These are phyloP conservation scores for Linum tenue DNA, from an alignment of 345 rosid species.

Conservation along the genomic window DNA sequence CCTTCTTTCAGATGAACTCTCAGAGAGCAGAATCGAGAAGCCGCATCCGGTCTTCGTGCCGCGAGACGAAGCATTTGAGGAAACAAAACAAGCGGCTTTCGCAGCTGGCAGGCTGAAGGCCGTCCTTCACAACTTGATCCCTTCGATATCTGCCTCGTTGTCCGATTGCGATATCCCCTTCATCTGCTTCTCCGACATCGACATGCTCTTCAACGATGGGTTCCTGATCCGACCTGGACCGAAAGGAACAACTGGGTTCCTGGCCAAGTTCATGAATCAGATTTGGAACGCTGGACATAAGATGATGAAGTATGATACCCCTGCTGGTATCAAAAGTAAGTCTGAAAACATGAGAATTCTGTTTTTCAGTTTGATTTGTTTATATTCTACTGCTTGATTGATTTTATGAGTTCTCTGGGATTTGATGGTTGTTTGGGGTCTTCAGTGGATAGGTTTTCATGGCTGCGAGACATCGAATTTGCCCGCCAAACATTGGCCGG, in stretches of 20 bases:
- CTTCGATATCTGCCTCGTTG: slow-evolving; percentile 67
- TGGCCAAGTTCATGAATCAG: slow-evolving; percentile 35
- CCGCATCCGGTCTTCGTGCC: slow-evolving; percentile 84
- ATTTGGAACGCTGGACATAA: slow-evolving; percentile 44
- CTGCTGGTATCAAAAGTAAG: slow-evolving; percentile 65
- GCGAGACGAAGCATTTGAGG: slow-evolving; percentile 90
- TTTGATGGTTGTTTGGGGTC: not conserved
- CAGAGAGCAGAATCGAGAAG: slow-evolving; percentile 73
- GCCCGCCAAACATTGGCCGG: slow-evolving; percentile 92
- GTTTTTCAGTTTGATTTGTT: too few species aligned
- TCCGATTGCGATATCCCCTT: slow-evolving; percentile 73
- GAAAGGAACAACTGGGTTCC: slow-evolving; percentile 15
- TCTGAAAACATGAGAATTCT: not conserved
- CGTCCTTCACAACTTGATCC: slow-evolving; percentile 82
- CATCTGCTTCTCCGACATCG: slow-evolving; percentile 86
- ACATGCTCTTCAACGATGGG: slow-evolving; percentile 55
- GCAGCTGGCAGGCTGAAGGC: slow-evolving; percentile 82
- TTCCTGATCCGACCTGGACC: slow-evolving; percentile 46
- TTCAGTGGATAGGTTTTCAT: slow-evolving; percentile 87
- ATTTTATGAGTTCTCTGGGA: not conserved
- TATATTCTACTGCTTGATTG: not conserved
- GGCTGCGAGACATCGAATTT: slow-evolving; percentile 88
- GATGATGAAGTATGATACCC: slow-evolving; percentile 63
- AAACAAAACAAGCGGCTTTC: slow-evolving; percentile 72
- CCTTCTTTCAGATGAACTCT: slow-evolving; percentile 39